Evolutionary conservation across 179 eudicot genomes (phyloP).

Genomic region (Actinidia polygama): DNA sequence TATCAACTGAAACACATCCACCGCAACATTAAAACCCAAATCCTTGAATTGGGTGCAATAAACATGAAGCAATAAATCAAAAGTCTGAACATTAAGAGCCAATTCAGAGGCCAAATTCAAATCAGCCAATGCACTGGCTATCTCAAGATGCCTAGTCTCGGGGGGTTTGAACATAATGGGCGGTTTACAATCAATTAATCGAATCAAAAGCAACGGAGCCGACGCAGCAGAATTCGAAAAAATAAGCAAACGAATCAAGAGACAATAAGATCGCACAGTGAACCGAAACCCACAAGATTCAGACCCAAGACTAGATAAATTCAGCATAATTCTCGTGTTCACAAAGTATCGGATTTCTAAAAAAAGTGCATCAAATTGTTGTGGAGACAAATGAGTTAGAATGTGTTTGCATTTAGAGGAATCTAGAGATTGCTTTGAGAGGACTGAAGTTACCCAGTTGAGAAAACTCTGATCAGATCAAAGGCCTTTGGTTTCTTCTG

Average conservation of each 20-base stretch:
- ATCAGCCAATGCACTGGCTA: slow-evolving; percentile 54
- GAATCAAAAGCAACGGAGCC: slow-evolving; percentile 72
- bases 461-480: slow-evolving; percentile 34
- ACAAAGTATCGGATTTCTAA: slow-evolving; percentile 37
- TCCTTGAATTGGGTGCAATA: slow-evolving; percentile 26
- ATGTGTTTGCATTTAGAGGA: slow-evolving; percentile 32
- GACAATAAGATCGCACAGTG: slow-evolving; percentile 67
- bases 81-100: slow-evolving; percentile 33
- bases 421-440: slow-evolving; percentile 37
- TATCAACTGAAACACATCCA: slow-evolving; percentile 27
- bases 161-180: slow-evolving; percentile 38
- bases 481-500: slow-evolving; percentile 10
- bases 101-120: slow-evolving; percentile 33
- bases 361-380: slow-evolving; percentile 62
- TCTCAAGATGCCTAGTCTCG: slow-evolving; percentile 62
- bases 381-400: slow-evolving; percentile 34
- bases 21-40: slow-evolving; percentile 11
- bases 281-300: slow-evolving; percentile 52
- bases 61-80: slow-evolving; percentile 47
- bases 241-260: slow-evolving; percentile 53
- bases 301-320: slow-evolving; percentile 58
- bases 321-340: slow-evolving; percentile 35
- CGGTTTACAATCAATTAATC: slow-evolving; percentile 62
- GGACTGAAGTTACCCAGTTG: slow-evolving; percentile 35
- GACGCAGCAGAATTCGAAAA: slow-evolving; percentile 45